phyloP scores from a whole-genome alignment of 495 filamentous ascomycete genomes.

The Neurospora sublineolata region DNA sequence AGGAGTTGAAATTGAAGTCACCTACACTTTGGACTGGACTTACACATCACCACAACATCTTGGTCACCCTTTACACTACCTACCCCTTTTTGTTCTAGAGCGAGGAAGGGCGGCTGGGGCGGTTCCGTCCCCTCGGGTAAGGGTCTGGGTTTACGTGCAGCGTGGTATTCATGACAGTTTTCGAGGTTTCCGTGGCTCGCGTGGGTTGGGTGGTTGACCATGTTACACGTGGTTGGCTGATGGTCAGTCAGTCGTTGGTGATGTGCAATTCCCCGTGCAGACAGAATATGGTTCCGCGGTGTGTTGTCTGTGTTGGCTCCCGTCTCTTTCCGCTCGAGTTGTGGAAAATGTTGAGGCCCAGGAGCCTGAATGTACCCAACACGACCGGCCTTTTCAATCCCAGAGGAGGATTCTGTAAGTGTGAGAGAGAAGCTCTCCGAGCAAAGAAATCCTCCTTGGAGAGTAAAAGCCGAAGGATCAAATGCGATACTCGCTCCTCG shows the following conservation, averaged over 20 bases:
- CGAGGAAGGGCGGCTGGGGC: neutral
- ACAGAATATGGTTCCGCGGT: too few relatives aligned
- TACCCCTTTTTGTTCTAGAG: neutral
- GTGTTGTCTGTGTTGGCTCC: neutral
- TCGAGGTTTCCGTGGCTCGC: neutral
- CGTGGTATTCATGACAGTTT: neutral
- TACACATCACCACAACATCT: neutral
- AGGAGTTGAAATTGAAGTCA: neutral
- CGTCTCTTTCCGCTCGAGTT: neutral
- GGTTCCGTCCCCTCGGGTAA: neutral
- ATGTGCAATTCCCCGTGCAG: neutral
- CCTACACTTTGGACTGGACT: neutral
- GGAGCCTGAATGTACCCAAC: neutral
- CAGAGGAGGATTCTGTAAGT: neutral
- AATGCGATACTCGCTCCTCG: neutral
- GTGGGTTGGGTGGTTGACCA: neutral
- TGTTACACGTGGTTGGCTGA: neutral
- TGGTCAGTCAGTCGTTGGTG: neutral
- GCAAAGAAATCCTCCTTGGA: neutral
- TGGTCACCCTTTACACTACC: neutral
- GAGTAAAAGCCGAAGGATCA: neutral
- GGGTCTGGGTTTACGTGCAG: neutral
- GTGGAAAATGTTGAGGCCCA: neutral
- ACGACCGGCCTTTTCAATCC: neutral
- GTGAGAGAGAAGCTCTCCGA: neutral